A percentile compares a stretch with the other conserved stretches of the same genome.
These are phyloP conservation scores for Leccinum barrowsii DNA, from an alignment of 768 basidiomycete species.

Conservation along the genomic window DNA sequence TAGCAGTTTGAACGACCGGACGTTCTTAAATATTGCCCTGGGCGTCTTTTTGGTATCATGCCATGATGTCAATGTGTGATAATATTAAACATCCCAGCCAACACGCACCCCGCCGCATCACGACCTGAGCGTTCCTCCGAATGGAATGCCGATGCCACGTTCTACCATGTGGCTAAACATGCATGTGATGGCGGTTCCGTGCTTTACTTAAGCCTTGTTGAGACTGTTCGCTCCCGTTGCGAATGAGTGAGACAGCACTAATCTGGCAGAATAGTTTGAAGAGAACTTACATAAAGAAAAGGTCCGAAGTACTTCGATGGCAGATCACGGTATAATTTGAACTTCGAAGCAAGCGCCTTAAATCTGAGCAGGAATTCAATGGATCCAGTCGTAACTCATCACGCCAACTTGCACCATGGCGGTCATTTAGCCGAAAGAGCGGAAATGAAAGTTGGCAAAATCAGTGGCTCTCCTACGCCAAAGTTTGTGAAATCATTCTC, in stretches of 20 bases:
- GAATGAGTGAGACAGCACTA: not conserved
- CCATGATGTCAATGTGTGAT: not conserved
- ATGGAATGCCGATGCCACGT: not conserved
- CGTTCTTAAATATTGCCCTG: not conserved
- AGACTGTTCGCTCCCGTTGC: not conserved
- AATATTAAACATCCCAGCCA: not conserved
- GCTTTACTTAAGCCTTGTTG: not conserved
- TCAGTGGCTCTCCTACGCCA: not conserved
- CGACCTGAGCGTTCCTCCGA: not conserved
- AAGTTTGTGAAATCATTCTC: not conserved
- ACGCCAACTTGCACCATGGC: not conserved
- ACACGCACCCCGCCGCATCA: not conserved
- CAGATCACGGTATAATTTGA: not conserved
- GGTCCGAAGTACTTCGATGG: not conserved
- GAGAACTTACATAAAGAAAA: not conserved
- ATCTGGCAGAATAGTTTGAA: not conserved
- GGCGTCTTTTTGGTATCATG: not conserved
- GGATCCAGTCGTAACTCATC: not conserved
- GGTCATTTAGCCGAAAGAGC: not conserved
- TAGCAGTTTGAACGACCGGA: not conserved
- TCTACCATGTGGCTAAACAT: not conserved
- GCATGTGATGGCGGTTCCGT: not conserved
- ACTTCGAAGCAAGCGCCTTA: not conserved
- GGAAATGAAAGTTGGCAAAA: slow-evolving; percentile 3
- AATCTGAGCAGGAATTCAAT: not conserved